Evolutionary conservation across 2,329 filamentous ascomycete genomes (phyloP), one percentile per base, ranked within the genome.

Genomic region (Chrysoporthe deuterocubensis): DNA sequence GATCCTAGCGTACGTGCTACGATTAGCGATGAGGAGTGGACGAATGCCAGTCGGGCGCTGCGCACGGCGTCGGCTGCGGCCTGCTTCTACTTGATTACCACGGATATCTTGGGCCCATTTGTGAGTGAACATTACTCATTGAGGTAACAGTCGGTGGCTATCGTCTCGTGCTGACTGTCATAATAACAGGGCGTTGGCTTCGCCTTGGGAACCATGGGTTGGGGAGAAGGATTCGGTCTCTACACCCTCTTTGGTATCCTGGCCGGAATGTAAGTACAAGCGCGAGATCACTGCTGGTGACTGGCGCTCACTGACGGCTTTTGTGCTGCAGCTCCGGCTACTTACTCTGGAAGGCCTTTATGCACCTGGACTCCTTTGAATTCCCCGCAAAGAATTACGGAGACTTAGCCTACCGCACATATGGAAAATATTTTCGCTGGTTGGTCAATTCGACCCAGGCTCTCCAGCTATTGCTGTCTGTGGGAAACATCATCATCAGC

Each of bases 401-500:
- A 5, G 82, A 84, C 72, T 72, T 83, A 1, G 81, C 79, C 34
- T 84, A 81, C 73, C 79, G 83, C 37, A 74, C 80, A 46, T 83
- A 79, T 64, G 83, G 83, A 2, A 71, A 72, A 14, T 76, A 72
- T 65, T 77, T 80, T 34, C 81, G 82, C n/a, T 78, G 84, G 68
- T 57, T 78, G n/a, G 76, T 83, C 73, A 85, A 85, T 68, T 66
- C 83, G 56, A 75, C 82, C 0, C 83, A 85, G 70, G 76, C 80
- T 0, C 70, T 85, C 18, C 79, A 80, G 62, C 75, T 85, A 14
- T 72, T 87, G 14, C 75, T 87, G 32, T 82, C 82, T 48, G 82
- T 87, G 0, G 79, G 81, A 0, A 76, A 85, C 58, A 76, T 87
- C 58, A 82, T 85, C 64, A 80, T 87, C 48, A 78, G 76, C 52